Base-by-base conservation (phyloP, 257 asterid species). In the Penstemon barbatus region DNA sequence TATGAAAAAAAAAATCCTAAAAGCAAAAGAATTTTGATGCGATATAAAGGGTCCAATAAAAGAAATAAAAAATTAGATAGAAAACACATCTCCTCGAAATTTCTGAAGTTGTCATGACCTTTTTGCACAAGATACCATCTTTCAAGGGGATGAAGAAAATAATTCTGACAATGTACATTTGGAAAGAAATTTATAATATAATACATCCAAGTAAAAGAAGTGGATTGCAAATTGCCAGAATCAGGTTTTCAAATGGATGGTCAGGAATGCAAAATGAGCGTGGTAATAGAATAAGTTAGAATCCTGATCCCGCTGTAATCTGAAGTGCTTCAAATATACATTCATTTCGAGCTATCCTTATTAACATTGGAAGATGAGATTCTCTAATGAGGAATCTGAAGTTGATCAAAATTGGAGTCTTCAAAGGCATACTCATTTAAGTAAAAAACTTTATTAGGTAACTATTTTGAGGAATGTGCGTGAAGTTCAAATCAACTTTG, bases 281-380 rank as follows among this genome's bases (percentile, higher is more conserved):
- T 9, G 15, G n/a, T 10, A 10, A 9, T 6, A 5, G 18, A 10
- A 49, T 10, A 9, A 6, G n/a, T 12, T 15, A 12, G 4, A 7
- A 0, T 46, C 51, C 51, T 46, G 8, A 7, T 46, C 3, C 10
- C 10, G 11, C 10, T 8, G 10, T 46, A 3, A 5, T 7, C 51
- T 5, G 9, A 45, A 37, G 37, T 44, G 25, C 25, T n/a, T 36
- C 38, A 43, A 38, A 68, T 37, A 43, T 2, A 37, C 11, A 13
- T 54, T 18, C 7, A 65, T 33, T 40, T 12, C 40, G 37, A 33
- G 44, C 33, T 56, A 42, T 54, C 54, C 70, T 4, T 40, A 57
- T 66, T 66, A 40, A 66, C 52, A 55, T 18, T 42, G 7, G 12
- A 33, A 67, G 25, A 54, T n/a, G 42, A 53, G 71, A 52, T 41